Evolutionary conservation across 2,329 filamentous ascomycete genomes (phyloP), one percentile per base, ranked within the genome.

Genomic region (Domatiomyces catenatus): DNA sequence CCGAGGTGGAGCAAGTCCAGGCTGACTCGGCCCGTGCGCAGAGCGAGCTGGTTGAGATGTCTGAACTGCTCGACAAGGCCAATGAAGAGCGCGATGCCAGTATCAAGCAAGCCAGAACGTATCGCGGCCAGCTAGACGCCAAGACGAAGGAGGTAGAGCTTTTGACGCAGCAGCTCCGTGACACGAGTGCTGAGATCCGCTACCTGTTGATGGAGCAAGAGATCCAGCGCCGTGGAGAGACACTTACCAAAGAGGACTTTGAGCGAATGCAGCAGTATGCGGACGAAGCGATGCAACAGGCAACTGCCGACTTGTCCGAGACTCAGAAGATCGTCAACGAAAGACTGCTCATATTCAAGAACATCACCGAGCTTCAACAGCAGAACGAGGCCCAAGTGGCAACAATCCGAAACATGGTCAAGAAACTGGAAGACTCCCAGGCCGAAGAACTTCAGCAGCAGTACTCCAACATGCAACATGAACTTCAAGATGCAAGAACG

Each of bases 381-480:
- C 88, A 94, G 71, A 96, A 98, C 57, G 75, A 84, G 54, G 84
- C 92, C 56, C 75, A 95, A 18, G 73, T 95, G 20, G 81, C 83
- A 47, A 81, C 94, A 58, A 85, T 88, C 3, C 81, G 90, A 42
- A 80, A 93, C 57, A 74, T 98, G 12, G 88, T 86, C 7, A 84
- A 90, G 54, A 80, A 86, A 65, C 86, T 95, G 75, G 92, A 96
- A 68, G 89, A 85, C 48, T 86, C 90, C 59, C 89, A 95, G 63
- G 87, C 88, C 1, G 73, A 84, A 44, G 72, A 72, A 47, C 75
- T 76, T 59, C 67, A 76, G 50, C 68, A 71, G 28, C 70, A 77
- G 49, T 70, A 74, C 26, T 71, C 74, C 50, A 71, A 75, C 51
- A 75, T 78, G 45, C 67, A 81, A 52, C 77, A 85, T 54, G 82